These are phyloP conservation scores for Cryphonectria japonica DNA, from an alignment of 2,329 filamentous ascomycete species.

Conservation along the genomic window DNA sequence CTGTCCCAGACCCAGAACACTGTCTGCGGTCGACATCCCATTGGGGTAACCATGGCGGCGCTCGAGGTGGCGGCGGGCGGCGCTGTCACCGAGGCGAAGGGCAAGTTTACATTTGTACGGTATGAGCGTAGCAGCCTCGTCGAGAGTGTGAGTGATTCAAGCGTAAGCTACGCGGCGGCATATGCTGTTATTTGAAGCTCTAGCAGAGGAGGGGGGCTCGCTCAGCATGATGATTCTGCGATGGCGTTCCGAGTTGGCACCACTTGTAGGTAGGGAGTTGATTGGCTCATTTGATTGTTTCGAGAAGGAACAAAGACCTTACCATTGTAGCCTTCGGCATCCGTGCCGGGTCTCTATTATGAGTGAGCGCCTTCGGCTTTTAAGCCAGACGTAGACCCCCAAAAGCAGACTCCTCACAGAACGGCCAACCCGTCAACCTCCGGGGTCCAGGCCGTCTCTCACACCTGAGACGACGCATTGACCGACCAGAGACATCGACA, in stretches of 20 bases:
- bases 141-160: conserved; percentile 70
- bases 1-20: conserved; percentile 81
- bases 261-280: neutral
- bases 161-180: conserved; percentile 93
- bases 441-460: neutral
- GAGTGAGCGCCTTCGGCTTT: neutral
- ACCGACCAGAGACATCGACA: neutral
- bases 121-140: conserved; percentile 87
- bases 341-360: neutral
- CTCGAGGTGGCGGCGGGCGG: conserved; percentile 57
- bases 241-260: neutral
- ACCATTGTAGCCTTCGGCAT: neutral
- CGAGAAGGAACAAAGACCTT: neutral
- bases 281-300: neutral
- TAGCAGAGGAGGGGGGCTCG: neutral
- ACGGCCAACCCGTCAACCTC: neutral
- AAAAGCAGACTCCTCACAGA: neutral
- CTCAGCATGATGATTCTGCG: neutral
- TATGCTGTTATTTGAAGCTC: conserved; percentile 72
- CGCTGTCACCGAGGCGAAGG: conserved; percentile 50
- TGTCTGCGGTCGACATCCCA: conserved; percentile 92
- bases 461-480: neutral
- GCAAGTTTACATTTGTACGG: conserved; percentile 75
- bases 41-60: conserved; percentile 89
- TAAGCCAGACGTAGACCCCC: neutral